phyloP scores from a whole-genome alignment of 2,329 filamentous ascomycete species.

The Calonectria fujianensis region DNA sequence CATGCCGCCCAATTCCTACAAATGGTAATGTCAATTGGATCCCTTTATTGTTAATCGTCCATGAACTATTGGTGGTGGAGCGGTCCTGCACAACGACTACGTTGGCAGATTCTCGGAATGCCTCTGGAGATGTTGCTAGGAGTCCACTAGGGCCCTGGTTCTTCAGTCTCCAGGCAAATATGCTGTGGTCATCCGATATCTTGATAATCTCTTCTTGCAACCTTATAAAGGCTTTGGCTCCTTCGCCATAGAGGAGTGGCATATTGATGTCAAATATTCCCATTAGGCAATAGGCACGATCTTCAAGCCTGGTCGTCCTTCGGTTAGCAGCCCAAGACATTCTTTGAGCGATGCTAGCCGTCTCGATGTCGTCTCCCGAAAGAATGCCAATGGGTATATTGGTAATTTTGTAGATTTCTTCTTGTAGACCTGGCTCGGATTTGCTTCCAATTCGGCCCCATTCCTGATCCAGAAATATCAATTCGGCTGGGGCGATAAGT shows the following conservation, averaged over 20 bases:
- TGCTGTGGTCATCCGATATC: slow-evolving; percentile 3
- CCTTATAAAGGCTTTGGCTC: neutral
- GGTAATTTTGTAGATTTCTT: neutral
- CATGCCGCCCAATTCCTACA: neutral
- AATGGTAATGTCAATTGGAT: neutral
- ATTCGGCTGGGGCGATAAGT: neutral
- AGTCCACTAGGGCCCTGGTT: neutral
- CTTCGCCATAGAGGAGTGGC: neutral
- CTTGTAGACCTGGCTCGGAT: neutral
- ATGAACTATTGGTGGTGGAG: neutral
- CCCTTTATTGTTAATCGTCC: slow-evolving; percentile 5
- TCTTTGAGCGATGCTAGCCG: slow-evolving; percentile 2
- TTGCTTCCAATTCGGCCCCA: neutral
- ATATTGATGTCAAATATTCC: slow-evolving; percentile 14
- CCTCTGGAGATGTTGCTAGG: neutral
- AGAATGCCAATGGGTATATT: neutral
- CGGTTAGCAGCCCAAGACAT: slow-evolving; percentile 4
- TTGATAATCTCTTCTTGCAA: slow-evolving; percentile 16
- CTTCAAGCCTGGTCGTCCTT: slow-evolving; percentile 2
- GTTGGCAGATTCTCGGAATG: neutral
- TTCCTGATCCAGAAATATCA: neutral
- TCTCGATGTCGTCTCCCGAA: neutral
- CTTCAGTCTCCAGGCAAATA: neutral
- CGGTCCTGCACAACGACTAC: neutral
- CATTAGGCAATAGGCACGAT: slow-evolving; percentile 8